Evolutionary conservation across 805 yeast species (phyloP).

Genomic region (Cephaloascus fragrans): DNA sequence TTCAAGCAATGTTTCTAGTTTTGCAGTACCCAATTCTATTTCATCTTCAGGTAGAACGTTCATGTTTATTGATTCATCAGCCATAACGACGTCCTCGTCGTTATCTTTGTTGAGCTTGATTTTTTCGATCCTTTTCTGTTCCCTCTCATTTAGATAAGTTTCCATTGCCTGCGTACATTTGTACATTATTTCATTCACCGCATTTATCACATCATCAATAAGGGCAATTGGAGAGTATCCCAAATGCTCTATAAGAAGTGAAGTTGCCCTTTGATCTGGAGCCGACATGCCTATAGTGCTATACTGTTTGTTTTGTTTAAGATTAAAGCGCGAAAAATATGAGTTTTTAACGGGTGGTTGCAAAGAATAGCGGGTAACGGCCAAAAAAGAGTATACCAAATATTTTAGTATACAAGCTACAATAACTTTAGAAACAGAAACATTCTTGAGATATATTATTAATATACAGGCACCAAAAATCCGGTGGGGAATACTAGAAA

Average conservation of each 20-base stretch:
- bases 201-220: slow-evolving; percentile 81
- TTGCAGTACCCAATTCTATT: slow-evolving; percentile 69
- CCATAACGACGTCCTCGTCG: slow-evolving; percentile 16
- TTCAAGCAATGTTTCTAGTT: slow-evolving; percentile 68
- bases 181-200: slow-evolving; percentile 76
- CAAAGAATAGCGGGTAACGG: too few relatives aligned
- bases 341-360: too few relatives aligned
- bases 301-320: neutral
- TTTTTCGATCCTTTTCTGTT: slow-evolving; percentile 8
- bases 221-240: slow-evolving; percentile 78
- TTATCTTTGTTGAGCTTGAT: slow-evolving; percentile 6
- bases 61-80: slow-evolving; percentile 7
- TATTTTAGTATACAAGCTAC: too few relatives aligned
- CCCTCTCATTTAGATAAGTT: slow-evolving; percentile 37
- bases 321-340: neutral
- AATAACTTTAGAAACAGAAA: too few relatives aligned
- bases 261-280: slow-evolving; percentile 27
- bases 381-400: too few relatives aligned
- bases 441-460: too few relatives aligned
- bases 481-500: too few relatives aligned
- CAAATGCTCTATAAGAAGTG: slow-evolving; percentile 72
- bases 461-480: too few relatives aligned
- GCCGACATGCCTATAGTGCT: slow-evolving; percentile 2
- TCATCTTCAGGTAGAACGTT: slow-evolving; percentile 30
- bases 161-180: slow-evolving; percentile 77